Base-by-base conservation (phyloP, 768 basidiomycete species). In the Russula sp. region DNA sequence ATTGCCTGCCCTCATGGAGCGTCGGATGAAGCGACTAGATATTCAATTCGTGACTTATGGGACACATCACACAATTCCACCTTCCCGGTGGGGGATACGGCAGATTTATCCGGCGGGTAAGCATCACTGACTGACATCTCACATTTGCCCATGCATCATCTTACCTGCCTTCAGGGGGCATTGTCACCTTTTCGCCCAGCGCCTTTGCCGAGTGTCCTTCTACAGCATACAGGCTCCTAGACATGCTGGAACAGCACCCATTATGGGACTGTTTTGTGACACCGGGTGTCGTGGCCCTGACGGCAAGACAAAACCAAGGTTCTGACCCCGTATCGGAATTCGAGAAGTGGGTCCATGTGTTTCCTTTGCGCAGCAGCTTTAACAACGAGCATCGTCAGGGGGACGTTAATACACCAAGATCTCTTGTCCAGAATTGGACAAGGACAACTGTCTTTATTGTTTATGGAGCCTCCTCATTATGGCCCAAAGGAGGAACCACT, bases 101-200 rank as follows among this genome's bases (percentile, higher is more conserved):
- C 86, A 87, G 66, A 81, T 92, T 13, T 90, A 83, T 70, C 86
- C 87, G 44, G 72, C 83, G 62, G 90, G 90, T 89, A 70, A 56
- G 81, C 73, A 36, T 46, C 13, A 24, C 30, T 52, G 44, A 32
- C 32, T n/a, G n/a, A 18, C 62, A 30, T 5, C 38, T 42, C 26
- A 28, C 32, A 4, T 28, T 36, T 52, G 46, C 38, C 30, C 40
- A 16, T 10, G 26, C 28, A 68, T 51, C 20, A 13, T 36, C 46
- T 30, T 42, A 57, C 34, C 36, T 26, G 16, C 11, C 30, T 20
- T 6, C 63, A 92, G 90, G 90, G 54, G 90, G 90, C 3, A 74
- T 92, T 65, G 79, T 85, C 2, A 89, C 89, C 1, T 88, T 92
- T 63, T 87, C 85, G 20, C 80, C 89, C 1, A 76, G 76, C 59